Conservation (phyloP, 2,329 filamentous ascomycete genomes). For the Ascochyta viciae-villosae region DNA sequence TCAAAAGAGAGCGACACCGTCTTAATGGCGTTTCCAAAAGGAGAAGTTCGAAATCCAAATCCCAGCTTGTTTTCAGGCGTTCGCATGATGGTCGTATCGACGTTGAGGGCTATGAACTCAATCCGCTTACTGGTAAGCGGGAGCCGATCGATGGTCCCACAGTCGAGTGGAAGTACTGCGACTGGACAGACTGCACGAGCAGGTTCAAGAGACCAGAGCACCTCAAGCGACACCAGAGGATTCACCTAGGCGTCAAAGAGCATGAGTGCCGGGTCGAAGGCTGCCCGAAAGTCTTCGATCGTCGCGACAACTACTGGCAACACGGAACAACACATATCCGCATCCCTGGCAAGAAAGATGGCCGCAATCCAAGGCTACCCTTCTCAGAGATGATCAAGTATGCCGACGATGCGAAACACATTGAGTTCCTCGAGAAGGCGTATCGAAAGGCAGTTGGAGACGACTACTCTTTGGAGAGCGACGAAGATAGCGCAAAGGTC, state of each 20-base stretch:
- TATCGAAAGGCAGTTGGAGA: constrained; percentile 27
- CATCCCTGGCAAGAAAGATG: constrained; percentile 35
- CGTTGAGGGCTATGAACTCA: constrained; percentile 12
- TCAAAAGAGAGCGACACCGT: constrained; percentile 29
- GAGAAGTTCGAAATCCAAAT: constrained; percentile 14
- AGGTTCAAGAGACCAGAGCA: constrained; percentile 42
- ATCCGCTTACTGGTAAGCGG: constrained; percentile 14
- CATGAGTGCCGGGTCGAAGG: constrained; percentile 31
- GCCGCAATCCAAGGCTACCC: constrained; percentile 34
- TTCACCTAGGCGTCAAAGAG: constrained; percentile 27
- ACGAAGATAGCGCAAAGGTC: constrained; percentile 12
- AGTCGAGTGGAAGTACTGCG: constrained; percentile 19
- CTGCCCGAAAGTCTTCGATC: constrained; percentile 37
- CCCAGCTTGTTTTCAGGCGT: constrained; percentile 12
- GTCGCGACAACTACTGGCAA: constrained; percentile 47
- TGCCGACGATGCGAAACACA: constrained; percentile 37
- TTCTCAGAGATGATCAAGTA: constrained; percentile 33
- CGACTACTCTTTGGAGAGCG: constrained; percentile 21
- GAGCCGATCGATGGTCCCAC: constrained; percentile 16
- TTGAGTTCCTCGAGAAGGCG: constrained; percentile 37
- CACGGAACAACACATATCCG: constrained; percentile 42
- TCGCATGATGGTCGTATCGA: constrained; percentile 19
- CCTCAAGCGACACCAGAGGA: constrained; percentile 39
- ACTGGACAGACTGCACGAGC: constrained; percentile 11
- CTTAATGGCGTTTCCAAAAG: constrained; percentile 14